These are phyloP conservation scores for Verbena officinalis DNA, from an alignment of 257 asterid species.

Conservation along the genomic window DNA sequence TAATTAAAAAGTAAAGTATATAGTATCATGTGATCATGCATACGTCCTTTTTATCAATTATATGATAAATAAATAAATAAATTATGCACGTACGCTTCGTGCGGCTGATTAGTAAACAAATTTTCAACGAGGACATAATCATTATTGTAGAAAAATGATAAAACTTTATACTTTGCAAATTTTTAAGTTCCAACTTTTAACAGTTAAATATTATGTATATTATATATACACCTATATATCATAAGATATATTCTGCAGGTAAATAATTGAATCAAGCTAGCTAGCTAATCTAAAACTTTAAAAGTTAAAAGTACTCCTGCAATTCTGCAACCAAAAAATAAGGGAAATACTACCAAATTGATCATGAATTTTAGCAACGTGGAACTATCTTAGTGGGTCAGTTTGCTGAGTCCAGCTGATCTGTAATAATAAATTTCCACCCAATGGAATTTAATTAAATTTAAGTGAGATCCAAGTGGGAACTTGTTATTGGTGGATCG, in stretches of 20 bases:
- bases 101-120: conserved; percentile 1
- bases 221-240: too few species aligned
- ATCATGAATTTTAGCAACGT: not conserved
- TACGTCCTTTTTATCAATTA: not conserved
- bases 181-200: too few species aligned
- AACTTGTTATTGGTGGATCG: not conserved
- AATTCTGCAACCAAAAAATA: not conserved
- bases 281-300: too few species aligned
- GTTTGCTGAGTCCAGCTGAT: not conserved
- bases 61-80: not conserved
- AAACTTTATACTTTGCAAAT: too few species aligned
- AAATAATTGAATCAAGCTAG: too few species aligned
- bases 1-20: not conserved
- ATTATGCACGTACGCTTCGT: not conserved
- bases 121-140: not conserved
- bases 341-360: too few species aligned
- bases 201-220: too few species aligned
- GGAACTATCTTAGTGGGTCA: not conserved
- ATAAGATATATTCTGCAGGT: too few species aligned
- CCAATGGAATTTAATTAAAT: not conserved
- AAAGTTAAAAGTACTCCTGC: not conserved
- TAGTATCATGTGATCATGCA: not conserved
- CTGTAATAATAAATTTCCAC: not conserved
- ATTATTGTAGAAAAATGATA: too few species aligned
- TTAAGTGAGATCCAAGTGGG: not conserved